phyloP scores from a whole-genome alignment of 345 rosid species.

The Raphanus sativus region DNA sequence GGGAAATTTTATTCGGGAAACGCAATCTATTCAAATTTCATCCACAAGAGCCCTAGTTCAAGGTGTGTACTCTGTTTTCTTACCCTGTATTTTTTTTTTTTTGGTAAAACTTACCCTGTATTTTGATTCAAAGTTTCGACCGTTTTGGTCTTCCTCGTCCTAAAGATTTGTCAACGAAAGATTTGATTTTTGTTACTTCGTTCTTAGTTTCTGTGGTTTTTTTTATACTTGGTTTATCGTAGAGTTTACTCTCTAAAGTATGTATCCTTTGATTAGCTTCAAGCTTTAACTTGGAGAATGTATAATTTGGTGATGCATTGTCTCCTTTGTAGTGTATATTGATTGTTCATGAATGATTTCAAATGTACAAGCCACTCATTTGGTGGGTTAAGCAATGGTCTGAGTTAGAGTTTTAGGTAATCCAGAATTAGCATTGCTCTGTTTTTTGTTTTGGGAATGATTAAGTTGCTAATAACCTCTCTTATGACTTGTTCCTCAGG shows the following conservation, averaged over 20 bases:
- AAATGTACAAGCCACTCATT: slow-evolving; percentile 5
- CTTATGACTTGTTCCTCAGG: background rate
- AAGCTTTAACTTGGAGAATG: background rate
- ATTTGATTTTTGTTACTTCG: slow-evolving; percentile 11
- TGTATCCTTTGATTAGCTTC: slow-evolving; percentile 17
- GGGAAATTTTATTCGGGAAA: background rate
- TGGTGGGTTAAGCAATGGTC: background rate
- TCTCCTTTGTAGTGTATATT: background rate
- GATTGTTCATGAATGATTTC: background rate
- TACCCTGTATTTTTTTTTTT: background rate
- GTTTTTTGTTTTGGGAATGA: background rate
- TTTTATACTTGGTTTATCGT: background rate
- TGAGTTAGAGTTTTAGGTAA: background rate
- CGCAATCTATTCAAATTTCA: slow-evolving; percentile 4
- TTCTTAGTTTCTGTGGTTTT: background rate
- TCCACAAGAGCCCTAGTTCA: slow-evolving; percentile 26
- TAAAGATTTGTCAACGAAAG: background rate
- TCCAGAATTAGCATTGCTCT: background rate
- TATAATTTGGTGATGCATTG: slow-evolving; percentile 8
- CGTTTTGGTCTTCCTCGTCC: background rate
- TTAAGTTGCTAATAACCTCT: slow-evolving; percentile 8
- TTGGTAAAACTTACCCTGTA: too few species aligned
- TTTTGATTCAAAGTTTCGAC: background rate
- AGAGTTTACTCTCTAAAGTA: background rate
- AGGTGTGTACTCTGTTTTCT: slow-evolving; percentile 11